Evolutionary conservation across 192 early-diverging fungal genomes (phyloP), one percentile per base, ranked within the genome.

Genomic region (Coemansia sp.): DNA sequence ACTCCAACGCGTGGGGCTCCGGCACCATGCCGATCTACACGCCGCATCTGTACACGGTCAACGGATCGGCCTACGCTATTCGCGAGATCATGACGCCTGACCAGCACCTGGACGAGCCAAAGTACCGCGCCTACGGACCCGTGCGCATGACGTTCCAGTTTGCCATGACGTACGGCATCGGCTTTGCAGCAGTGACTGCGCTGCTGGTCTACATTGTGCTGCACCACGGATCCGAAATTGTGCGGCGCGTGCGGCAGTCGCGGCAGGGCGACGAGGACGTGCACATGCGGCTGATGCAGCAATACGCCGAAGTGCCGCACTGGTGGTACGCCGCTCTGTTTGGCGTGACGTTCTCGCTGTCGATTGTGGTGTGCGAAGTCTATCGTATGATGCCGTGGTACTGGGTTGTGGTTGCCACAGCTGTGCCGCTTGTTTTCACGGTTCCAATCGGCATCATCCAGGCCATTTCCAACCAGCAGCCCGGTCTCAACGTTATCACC

Each of bases 361-460:
- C 75, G 14, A 72, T 84, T 1, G 66, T 70, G 3, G 61, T 80
- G 5, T 84, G 82, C 63, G 82, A 84, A 56, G 77, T 79, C 2
- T 84, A 77, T 71, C 71, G 76, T 5, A 76, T 84, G 75, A 71
- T 84, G 74, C 82, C 74, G 14, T 92, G 89, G 90, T 94, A 90
- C 88, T 92, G 86, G 76, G 73, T 90, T 20, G 58, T 92, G 14
- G 72, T 92, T 53, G 79, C 87, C 37, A 73, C 89, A 39, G 70
- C 73, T 5, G 74, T 92, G 19, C 77, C 89, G 13, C 59, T 86
- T 16, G 71, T 94, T 41, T 92, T 90, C 60, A 84, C 87, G 19
- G 75, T 94, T 7, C 93, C 93, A 1, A 87, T 97, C 37, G 95
- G 93, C 68, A 89, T 94, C 32, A 88, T 97, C 65, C 78, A 83